phyloP scores from a whole-genome alignment of 495 filamentous ascomycete species.

The Neurospora tetrasperma region DNA sequence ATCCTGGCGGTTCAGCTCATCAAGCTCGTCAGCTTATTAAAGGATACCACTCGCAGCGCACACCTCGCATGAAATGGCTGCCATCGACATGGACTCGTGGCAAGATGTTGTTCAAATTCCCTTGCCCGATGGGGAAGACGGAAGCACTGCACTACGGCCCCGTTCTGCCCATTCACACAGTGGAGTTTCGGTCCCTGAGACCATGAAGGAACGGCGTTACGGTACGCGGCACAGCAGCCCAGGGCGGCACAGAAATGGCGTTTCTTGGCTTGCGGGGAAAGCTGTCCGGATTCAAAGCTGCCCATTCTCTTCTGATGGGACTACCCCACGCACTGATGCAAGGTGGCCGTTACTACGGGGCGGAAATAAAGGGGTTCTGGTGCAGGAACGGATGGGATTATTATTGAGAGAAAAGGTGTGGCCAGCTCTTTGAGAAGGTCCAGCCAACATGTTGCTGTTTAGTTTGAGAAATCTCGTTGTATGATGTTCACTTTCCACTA shows the following conservation, averaged over 20 bases:
- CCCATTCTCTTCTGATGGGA: neutral
- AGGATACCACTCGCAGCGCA: neutral
- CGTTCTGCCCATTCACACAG: neutral
- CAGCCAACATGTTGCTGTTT: neutral
- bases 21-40: neutral
- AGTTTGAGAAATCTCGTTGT: neutral
- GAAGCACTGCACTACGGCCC: neutral
- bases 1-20: neutral
- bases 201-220: neutral
- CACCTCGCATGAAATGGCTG: neutral
- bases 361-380: neutral
- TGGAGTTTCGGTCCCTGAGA: neutral
- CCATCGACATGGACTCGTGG: neutral
- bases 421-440: neutral
- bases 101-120: neutral
- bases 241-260: neutral
- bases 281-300: neutral
- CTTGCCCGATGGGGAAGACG: neutral
- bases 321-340: neutral
- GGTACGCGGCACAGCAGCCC: neutral
- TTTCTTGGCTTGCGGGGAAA: neutral
- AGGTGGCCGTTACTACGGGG: neutral
- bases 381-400: neutral
- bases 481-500: neutral
- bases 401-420: neutral